Percentiles rank a stretch among this genome's conserved stretches.
Evolutionary conservation across 2,329 filamentous ascomycete genomes (phyloP).

Genomic region (Corinectria fuckeliana): DNA sequence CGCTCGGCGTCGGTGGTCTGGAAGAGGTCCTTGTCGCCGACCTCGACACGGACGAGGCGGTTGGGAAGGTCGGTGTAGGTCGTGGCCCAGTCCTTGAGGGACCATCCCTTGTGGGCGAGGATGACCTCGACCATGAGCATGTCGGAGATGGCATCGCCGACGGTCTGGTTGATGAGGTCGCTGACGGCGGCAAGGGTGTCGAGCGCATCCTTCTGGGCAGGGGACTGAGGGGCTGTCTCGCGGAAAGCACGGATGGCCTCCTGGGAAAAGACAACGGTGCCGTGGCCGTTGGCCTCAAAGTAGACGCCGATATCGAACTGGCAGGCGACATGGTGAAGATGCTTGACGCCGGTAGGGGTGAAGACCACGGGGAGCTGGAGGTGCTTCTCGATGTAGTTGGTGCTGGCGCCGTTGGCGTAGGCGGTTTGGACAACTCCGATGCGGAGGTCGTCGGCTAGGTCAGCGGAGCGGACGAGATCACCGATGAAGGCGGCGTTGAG

Average conservation of each 20-base stretch:
- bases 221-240: constrained; percentile 83
- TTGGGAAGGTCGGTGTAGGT: constrained; percentile 96
- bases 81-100: constrained; percentile 85
- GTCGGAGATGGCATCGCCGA: constrained; percentile 94
- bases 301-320: constrained; percentile 97
- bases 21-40: constrained; percentile 87
- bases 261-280: constrained; percentile 92
- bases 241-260: constrained; percentile 81
- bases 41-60: constrained; percentile 90
- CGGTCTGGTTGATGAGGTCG: constrained; percentile 97
- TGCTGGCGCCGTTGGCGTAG: constrained; percentile 95
- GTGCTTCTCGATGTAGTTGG: constrained; percentile 87
- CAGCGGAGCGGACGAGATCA: constrained; percentile 81
- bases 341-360: constrained; percentile 95
- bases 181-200: constrained; percentile 83
- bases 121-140: constrained; percentile 96
- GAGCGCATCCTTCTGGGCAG: constrained; percentile 88
- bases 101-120: constrained; percentile 93
- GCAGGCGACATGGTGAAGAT: constrained; percentile 94
- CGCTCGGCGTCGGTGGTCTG: constrained; percentile 92
- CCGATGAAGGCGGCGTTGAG: constrained; percentile 93
- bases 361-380: constrained; percentile 89
- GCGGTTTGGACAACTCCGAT: constrained; percentile 97
- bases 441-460: constrained; percentile 79
- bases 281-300: constrained; percentile 98